These are phyloP conservation scores for Botrytis squamosa DNA, from an alignment of 2,329 filamentous ascomycete genomes.

Conservation along the genomic window DNA sequence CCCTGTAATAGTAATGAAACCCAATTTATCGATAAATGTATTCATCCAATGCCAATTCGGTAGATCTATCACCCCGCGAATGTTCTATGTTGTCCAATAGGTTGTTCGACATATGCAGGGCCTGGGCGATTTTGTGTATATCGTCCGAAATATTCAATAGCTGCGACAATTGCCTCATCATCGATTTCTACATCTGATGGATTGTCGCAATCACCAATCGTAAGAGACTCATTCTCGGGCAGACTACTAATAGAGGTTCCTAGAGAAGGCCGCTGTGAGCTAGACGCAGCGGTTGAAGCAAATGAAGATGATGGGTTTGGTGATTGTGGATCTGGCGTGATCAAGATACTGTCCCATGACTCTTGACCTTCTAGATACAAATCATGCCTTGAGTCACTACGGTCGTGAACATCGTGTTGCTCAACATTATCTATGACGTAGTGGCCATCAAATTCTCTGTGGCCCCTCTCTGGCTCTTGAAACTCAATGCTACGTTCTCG, in stretches of 20 bases:
- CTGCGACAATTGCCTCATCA: not conserved
- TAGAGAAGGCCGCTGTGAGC: conserved; percentile 30
- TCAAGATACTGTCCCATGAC: conserved; percentile 77
- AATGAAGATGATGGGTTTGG: conserved; percentile 84
- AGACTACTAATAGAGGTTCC: conserved; percentile 36
- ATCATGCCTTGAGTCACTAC: conserved; percentile 82
- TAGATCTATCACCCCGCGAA: not conserved
- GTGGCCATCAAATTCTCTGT: not conserved
- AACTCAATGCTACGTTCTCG: conserved; percentile 3
- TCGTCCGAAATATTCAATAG: not conserved
- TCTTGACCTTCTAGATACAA: conserved; percentile 66
- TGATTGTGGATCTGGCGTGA: conserved; percentile 77
- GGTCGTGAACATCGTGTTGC: conserved; percentile 57
- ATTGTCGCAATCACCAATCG: conserved; percentile 35
- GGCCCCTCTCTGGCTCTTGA: not conserved
- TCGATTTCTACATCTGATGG: not conserved
- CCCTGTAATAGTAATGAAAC: not conserved
- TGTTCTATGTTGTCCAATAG: not conserved
- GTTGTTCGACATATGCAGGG: not conserved
- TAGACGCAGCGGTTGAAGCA: conserved; percentile 36
- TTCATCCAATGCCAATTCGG: not conserved
- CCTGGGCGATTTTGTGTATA: not conserved
- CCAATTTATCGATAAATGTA: not conserved
- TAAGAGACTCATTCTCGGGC: conserved; percentile 25
- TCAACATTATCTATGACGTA: conserved; percentile 24